Percentiles rank a stretch among this genome's conserved stretches.
Evolutionary conservation across 2,329 filamentous ascomycete species (phyloP).

Genomic region (Fusarium protoensiforme): DNA sequence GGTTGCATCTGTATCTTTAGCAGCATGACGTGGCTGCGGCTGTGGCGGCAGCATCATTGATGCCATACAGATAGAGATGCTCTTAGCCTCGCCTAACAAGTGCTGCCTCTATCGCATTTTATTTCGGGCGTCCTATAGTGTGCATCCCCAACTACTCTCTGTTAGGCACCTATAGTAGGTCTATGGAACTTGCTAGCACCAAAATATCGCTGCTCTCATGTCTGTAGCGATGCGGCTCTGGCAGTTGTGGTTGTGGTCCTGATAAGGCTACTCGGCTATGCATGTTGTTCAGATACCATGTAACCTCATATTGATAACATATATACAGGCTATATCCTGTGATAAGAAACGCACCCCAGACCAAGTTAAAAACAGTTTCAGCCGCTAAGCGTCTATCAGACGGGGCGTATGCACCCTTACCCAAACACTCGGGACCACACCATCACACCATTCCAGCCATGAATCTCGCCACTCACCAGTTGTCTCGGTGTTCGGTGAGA

Average conservation of each 20-base stretch:
- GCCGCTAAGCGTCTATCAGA: neutral
- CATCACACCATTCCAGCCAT: neutral
- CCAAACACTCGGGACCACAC: neutral
- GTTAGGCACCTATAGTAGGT: fast-evolving
- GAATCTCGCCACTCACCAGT: neutral
- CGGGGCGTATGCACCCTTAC: neutral
- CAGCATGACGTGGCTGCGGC: neutral
- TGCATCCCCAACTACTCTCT: neutral
- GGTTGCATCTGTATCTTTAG: neutral
- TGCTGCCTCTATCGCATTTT: neutral
- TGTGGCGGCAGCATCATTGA: neutral
- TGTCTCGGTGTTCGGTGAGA: neutral
- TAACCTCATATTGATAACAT: neutral
- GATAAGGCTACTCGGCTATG: neutral
- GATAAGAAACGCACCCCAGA: neutral
- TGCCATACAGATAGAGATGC: neutral
- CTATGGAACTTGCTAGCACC: neutral
- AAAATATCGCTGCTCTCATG: neutral
- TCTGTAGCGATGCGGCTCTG: neutral
- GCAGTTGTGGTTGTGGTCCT: neutral
- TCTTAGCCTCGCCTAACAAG: neutral
- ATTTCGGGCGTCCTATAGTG: neutral
- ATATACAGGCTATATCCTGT: neutral
- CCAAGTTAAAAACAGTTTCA: neutral
- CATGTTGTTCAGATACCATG: neutral